Conservation (phyloP, 2,329 filamentous ascomycete species). For the Aureobasidium melanogenum region DNA sequence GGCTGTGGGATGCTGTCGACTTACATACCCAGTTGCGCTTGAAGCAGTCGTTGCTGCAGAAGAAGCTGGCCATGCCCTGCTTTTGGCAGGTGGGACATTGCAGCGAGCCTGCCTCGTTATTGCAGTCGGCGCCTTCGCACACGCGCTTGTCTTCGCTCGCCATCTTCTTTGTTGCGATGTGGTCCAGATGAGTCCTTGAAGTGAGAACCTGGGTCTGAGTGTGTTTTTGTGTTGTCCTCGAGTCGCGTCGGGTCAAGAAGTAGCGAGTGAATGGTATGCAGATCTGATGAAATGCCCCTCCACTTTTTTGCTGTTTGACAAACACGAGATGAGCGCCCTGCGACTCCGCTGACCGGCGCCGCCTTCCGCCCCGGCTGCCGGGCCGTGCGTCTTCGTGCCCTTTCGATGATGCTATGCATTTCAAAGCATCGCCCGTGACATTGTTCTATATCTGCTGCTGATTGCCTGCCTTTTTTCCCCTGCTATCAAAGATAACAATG, state of each 20-base stretch:
- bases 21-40: slow-evolving; percentile 87
- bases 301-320: slow-evolving; percentile 3
- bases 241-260: not conserved
- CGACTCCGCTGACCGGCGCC: not conserved
- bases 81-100: slow-evolving; percentile 96
- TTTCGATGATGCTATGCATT: not conserved
- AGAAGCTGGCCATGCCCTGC: slow-evolving; percentile 81
- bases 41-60: slow-evolving; percentile 98
- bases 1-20: slow-evolving; percentile 14
- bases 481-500: not conserved
- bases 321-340: not conserved
- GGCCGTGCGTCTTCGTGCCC: not conserved
- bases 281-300: not conserved
- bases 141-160: slow-evolving; percentile 45
- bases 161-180: not conserved
- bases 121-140: slow-evolving; percentile 76
- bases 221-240: not conserved
- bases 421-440: not conserved
- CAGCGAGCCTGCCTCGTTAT: slow-evolving; percentile 73
- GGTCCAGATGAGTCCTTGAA: not conserved
- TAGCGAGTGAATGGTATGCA: not conserved
- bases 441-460: not conserved
- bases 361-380: slow-evolving; percentile 3
- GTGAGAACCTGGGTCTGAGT: no score
- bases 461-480: not conserved